Percentiles rank a stretch among this genome's conserved stretches.
phyloP scores from a whole-genome alignment of 805 yeast genomes.

The Jamesozyma spencerorum region DNA sequence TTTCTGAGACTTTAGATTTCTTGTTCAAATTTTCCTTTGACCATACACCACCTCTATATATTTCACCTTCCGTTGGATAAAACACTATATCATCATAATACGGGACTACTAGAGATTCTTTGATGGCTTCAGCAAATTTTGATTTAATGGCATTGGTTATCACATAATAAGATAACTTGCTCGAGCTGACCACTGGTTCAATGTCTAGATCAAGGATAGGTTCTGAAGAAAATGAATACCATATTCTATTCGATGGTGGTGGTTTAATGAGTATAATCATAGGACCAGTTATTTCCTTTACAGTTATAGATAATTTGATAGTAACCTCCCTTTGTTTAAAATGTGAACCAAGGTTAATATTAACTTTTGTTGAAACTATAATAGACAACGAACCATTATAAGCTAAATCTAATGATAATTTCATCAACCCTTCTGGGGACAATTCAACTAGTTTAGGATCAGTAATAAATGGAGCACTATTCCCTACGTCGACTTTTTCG shows the following conservation, averaged over 20 bases:
- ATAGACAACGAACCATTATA: constrained; percentile 72
- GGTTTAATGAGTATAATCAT: constrained; percentile 64
- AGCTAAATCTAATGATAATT: constrained; percentile 48
- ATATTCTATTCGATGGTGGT: constrained; percentile 82
- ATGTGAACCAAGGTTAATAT: constrained; percentile 63
- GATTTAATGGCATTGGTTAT: constrained; percentile 74
- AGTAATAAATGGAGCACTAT: constrained; percentile 70
- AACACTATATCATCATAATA: constrained; percentile 81
- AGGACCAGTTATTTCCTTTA: constrained; percentile 66
- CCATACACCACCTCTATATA: constrained; percentile 94
- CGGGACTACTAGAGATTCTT: constrained; percentile 75
- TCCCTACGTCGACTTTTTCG: constrained; percentile 63
- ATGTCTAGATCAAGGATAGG: constrained; percentile 68
- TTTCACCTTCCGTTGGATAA: constrained; percentile 52
- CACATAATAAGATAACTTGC: constrained; percentile 68
- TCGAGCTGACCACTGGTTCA: constrained; percentile 85
- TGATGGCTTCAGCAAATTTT: constrained; percentile 68
- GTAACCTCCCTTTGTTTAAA: constrained; percentile 71
- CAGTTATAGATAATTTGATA: constrained; percentile 57
- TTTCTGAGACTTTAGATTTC: neutral
- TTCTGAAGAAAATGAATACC: constrained; percentile 80
- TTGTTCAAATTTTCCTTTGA: constrained; percentile 22
- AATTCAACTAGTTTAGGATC: constrained; percentile 60
- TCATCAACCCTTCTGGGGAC: constrained; percentile 70
- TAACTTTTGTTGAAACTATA: constrained; percentile 72